A percentile compares a stretch with the other conserved stretches of the same genome.
phyloP scores from a whole-genome alignment of 805 yeast species.

The Metschnikowia gelsemii region DNA sequence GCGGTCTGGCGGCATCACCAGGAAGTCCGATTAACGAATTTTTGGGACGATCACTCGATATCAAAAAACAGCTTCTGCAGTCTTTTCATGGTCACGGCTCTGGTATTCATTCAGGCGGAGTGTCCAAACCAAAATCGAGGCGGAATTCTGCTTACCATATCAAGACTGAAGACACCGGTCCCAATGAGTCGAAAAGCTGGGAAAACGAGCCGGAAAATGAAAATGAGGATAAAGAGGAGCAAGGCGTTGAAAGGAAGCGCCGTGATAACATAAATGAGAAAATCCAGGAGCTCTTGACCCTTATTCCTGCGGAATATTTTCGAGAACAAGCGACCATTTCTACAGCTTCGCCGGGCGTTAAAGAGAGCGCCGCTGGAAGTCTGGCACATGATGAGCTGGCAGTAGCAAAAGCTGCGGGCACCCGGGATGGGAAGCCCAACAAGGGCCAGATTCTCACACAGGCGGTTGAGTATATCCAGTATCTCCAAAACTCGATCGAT shows the following conservation, averaged over 20 bases:
- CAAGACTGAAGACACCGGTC: conserved; percentile 22
- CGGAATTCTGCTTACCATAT: conserved; percentile 32
- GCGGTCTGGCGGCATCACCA: conserved; percentile 23
- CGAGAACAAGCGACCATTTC: conserved; percentile 20
- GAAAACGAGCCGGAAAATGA: conserved; percentile 28
- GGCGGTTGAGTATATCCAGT: conserved; percentile 69
- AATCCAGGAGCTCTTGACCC: conserved; percentile 42
- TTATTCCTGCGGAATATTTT: conserved; percentile 39
- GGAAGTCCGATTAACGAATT: conserved; percentile 22
- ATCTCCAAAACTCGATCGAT: conserved; percentile 70
- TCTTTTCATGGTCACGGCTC: conserved; percentile 29
- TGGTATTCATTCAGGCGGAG: conserved; percentile 27
- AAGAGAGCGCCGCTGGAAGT: background rate
- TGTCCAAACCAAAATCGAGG: conserved; percentile 40
- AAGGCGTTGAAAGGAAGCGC: conserved; percentile 42
- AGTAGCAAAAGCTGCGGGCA: conserved; percentile 42
- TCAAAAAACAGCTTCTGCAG: conserved; percentile 43
- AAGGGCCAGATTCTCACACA: conserved; percentile 79
- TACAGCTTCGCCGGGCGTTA: background rate
- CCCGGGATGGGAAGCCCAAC: conserved; percentile 81
- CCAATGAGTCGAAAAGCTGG: background rate
- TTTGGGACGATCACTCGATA: conserved; percentile 34
- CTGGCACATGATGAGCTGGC: conserved; percentile 5
- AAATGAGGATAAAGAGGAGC: conserved; percentile 26
- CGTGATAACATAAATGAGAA: conserved; percentile 46